Base-by-base conservation (phyloP, 495 filamentous ascomycete genomes). In the Melanomma pulvis-pyrius region DNA sequence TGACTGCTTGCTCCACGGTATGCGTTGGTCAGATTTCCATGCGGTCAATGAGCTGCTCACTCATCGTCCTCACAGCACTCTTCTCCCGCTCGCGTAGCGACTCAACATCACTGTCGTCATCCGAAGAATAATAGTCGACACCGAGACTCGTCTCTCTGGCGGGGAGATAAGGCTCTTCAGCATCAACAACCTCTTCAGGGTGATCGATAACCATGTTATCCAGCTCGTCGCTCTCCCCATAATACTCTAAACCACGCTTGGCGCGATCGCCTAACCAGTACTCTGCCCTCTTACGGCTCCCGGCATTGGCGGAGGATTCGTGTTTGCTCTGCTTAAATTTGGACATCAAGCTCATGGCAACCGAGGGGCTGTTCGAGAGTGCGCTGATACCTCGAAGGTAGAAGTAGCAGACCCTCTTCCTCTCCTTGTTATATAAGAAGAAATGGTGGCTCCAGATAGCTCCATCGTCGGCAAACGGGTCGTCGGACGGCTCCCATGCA, bases 391-490 rank as follows among this genome's bases (percentile, higher is more conserved):
- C 92, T 54, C 92, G 86, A 32, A 97, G 81, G 72, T 97, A 94
- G 32, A 98, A 78, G 75, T 98, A 98, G 71, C 91, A 93, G 22
- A 98, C 93, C n/a, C 94, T 85, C 80, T 98, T 98, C 71, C 86
- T 83, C 22, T 85, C 79, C 68, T 93, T 96, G 81, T 94, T 96
- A 84, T 97, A 98, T 77, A 98, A 96, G 81, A 98, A 96, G 76
- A 96, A 96, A 75, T 97, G 91, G 61, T 92, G 80, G 66, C 90
- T 93, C 96, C 96, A 98, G 44, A 98, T 91, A 4, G 93, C 88
- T 71, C 96, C 91, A 63, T 97, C 94, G 25, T 91, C 92, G 61
- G 92, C 91, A 13, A 87, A 86, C 41, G 91, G 90, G 62, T 97
- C 91, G 67, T 90, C 87, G 22, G 89, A 85, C 0, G 94, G 94